These are phyloP conservation scores for Pontederia crassipes DNA, from an alignment of 176 grass and related monocot species.

Conservation along the genomic window DNA sequence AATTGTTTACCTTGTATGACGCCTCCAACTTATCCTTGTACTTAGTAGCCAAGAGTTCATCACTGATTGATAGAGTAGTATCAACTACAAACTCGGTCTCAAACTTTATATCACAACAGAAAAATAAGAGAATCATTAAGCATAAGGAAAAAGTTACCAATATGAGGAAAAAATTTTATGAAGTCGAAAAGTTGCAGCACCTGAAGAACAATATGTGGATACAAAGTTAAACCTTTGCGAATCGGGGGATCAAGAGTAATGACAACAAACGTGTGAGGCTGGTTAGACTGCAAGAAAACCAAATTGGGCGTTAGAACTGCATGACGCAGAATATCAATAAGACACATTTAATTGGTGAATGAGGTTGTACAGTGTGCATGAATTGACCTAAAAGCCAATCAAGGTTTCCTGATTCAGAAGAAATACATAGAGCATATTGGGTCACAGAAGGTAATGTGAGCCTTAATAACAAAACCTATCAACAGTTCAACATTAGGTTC, in stretches of 20 bases:
- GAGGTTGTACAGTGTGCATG: too few relatives aligned
- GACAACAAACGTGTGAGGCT: slow-evolving; percentile 94
- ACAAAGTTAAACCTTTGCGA: slow-evolving; percentile 88
- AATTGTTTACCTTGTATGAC: slow-evolving; percentile 53
- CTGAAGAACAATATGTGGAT: slow-evolving; percentile 99
- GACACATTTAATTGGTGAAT: too few relatives aligned
- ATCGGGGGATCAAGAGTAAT: slow-evolving; percentile 94
- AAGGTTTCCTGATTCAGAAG: too few relatives aligned
- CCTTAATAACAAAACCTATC: too few relatives aligned
- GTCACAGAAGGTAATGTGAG: too few relatives aligned
- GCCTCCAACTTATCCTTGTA: slow-evolving; percentile 68
- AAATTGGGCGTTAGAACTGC: too few relatives aligned
- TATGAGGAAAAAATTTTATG: slow-evolving; percentile 12
- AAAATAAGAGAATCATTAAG: slow-evolving; percentile 16
- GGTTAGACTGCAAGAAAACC: slow-evolving; percentile 45
- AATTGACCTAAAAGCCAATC: too few relatives aligned
- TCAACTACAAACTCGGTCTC: slow-evolving; percentile 57
- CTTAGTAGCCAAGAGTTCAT: slow-evolving; percentile 67
- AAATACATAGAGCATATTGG: too few relatives aligned
- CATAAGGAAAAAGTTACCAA: slow-evolving; percentile 5
- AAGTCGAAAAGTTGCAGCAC: slow-evolving; percentile 24
- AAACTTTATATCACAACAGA: slow-evolving; percentile 48
- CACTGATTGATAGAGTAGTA: slow-evolving; percentile 45
- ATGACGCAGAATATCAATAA: too few relatives aligned
- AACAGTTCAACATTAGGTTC: too few relatives aligned